Evolutionary conservation across 2,329 filamentous ascomycete species (phyloP).

Genomic region (Cercospora canescens): DNA sequence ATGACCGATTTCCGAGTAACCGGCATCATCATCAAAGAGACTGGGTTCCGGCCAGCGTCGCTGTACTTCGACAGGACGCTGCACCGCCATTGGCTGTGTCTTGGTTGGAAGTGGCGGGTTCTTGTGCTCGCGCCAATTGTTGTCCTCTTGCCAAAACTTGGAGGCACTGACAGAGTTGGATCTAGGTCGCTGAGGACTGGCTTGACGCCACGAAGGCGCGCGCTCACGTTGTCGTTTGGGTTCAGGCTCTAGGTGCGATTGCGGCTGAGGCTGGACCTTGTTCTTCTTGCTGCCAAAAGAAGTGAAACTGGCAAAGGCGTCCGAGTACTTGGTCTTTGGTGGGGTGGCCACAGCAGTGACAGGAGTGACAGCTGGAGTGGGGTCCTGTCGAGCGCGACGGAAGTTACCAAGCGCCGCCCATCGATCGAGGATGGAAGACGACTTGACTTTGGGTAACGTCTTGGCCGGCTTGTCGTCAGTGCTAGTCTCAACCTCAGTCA

Average conservation of each 20-base stretch:
- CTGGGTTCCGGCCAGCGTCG: constrained; percentile 30
- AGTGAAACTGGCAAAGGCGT: constrained; percentile 35
- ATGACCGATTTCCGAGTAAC: constrained; percentile 56
- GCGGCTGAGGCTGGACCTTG: constrained; percentile 30
- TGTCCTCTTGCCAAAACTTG: constrained; percentile 45
- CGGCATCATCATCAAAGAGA: constrained; percentile 38
- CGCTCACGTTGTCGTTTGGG: constrained; percentile 28
- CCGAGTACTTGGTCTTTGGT: constrained; percentile 36
- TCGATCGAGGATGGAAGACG: constrained; percentile 65
- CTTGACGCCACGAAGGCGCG: constrained; percentile 36
- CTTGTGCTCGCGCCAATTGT: constrained; percentile 52
- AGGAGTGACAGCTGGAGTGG: constrained; percentile 35
- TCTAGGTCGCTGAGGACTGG: constrained; percentile 29
- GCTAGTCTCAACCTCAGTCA: constrained; percentile 11
- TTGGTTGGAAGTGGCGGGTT: constrained; percentile 19
- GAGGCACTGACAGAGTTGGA: constrained; percentile 39
- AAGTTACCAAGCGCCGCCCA: constrained; percentile 87
- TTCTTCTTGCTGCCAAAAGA: constrained; percentile 37
- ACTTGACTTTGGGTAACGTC: constrained; percentile 66
- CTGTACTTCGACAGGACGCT: constrained; percentile 17
- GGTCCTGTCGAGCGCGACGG: constrained; percentile 64
- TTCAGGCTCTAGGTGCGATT: constrained; percentile 20
- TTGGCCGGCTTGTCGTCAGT: constrained; percentile 39
- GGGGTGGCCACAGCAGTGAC: constrained; percentile 37
- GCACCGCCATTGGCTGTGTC: constrained; percentile 20